Percentiles rank a stretch among this genome's conserved stretches.
These are phyloP conservation scores for Pythium coloratum DNA, from an alignment of 352 stramenopile genomes.

Conservation along the genomic window DNA sequence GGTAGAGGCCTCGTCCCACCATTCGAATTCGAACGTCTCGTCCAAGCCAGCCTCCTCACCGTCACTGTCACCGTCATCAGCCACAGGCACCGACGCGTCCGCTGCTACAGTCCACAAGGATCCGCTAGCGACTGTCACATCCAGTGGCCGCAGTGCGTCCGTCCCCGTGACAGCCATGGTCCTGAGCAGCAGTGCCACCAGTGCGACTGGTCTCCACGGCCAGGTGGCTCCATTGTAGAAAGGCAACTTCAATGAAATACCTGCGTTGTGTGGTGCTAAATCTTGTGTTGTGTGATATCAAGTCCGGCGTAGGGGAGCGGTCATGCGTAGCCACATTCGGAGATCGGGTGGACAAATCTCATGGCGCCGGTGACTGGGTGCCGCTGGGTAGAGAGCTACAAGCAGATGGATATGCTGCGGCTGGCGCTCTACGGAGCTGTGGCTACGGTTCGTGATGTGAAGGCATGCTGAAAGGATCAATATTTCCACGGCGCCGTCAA, in stretches of 20 bases:
- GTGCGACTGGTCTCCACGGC: not conserved
- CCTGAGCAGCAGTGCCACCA: not conserved
- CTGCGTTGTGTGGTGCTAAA: not conserved
- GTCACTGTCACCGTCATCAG: not conserved
- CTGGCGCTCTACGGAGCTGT: not conserved
- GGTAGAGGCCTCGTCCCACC: not conserved
- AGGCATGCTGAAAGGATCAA: not conserved
- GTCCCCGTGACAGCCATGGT: not conserved
- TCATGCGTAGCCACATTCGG: not conserved
- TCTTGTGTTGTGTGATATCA: not conserved
- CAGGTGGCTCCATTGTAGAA: not conserved
- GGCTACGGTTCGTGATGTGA: not conserved
- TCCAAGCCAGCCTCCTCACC: not conserved
- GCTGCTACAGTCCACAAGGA: not conserved
- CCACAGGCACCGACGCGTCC: not conserved
- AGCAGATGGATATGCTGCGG: not conserved
- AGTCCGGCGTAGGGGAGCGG: constrained; percentile 15
- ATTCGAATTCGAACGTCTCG: not conserved
- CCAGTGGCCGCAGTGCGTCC: not conserved
- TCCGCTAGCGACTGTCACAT: not conserved
- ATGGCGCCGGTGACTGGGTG: not conserved
- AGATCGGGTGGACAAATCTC: not conserved
- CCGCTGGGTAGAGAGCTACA: not conserved
- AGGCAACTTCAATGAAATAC: constrained; percentile 2
- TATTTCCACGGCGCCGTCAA: not conserved